Evolutionary conservation across 139 green algal genomes (phyloP).

Genomic region (Micromonas commoda): DNA sequence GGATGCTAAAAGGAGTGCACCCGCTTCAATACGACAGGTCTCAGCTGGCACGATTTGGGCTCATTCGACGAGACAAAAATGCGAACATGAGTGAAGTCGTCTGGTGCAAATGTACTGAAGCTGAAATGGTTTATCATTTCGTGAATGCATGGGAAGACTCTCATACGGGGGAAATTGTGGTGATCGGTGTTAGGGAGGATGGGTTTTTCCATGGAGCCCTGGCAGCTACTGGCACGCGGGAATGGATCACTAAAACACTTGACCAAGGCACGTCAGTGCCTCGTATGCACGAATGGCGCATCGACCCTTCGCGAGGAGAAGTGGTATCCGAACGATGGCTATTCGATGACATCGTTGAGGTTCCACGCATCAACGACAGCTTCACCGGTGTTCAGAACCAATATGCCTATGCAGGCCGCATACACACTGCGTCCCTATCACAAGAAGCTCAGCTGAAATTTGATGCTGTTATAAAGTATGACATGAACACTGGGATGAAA

Average conservation of each 20-base stretch:
- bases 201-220: constrained; percentile 15
- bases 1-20: background rate
- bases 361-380: constrained; percentile 15
- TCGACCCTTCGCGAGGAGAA: background rate
- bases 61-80: background rate
- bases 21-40: constrained; percentile 13
- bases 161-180: constrained; percentile 2
- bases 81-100: background rate
- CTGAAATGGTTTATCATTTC: constrained; percentile 16
- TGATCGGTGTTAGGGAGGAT: constrained; percentile 10
- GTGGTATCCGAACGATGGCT: constrained; percentile 2
- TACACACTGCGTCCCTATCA: background rate
- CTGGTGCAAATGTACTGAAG: constrained; percentile 6
- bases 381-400: background rate
- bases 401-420: constrained; percentile 9
- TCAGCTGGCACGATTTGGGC: background rate
- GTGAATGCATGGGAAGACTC: constrained; percentile 14
- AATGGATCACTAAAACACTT: background rate
- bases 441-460: constrained; percentile 12
- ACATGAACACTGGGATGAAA: background rate
- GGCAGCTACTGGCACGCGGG: background rate
- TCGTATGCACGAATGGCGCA: constrained; percentile 17
- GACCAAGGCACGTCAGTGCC: background rate
- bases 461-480: constrained; percentile 15
- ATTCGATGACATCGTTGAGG: background rate